These are phyloP conservation scores for Cadophora sp. DNA, from an alignment of 2,329 filamentous ascomycete genomes.

Conservation along the genomic window DNA sequence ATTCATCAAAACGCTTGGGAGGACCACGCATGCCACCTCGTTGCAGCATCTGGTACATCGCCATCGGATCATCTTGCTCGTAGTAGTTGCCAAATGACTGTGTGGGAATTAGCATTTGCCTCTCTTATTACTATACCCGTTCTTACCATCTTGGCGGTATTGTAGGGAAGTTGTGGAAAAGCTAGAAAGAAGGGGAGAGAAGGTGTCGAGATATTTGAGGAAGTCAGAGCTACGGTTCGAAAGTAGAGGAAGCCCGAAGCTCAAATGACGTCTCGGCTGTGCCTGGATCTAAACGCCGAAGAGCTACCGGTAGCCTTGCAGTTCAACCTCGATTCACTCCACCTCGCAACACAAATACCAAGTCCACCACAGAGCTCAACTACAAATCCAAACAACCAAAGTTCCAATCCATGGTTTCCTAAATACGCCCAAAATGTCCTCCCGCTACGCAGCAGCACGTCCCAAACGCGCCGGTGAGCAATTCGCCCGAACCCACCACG, in stretches of 20 bases:
- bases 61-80: constrained; percentile 39
- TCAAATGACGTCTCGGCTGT: constrained; percentile 33
- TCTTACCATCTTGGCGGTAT: constrained; percentile 34
- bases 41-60: constrained; percentile 43
- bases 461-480: constrained; percentile 85
- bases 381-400: constrained; percentile 1
- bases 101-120: constrained; percentile 25
- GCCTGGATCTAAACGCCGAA: constrained; percentile 32
- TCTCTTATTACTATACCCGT: background rate
- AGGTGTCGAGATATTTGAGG: background rate
- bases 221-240: constrained; percentile 8
- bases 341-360: background rate
- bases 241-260: constrained; percentile 29
- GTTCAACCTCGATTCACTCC: constrained; percentile 5
- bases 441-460: constrained; percentile 69
- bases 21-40: constrained; percentile 37
- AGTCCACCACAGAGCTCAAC: background rate
- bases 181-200: background rate
- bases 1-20: constrained; percentile 92
- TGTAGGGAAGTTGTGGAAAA: background rate
- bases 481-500: constrained; percentile 77
- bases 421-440: constrained; percentile 54
- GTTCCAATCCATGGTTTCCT: constrained; percentile 9
- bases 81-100: constrained; percentile 42
- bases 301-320: constrained; percentile 6